A percentile compares a stretch with the other conserved stretches of the same genome.
phyloP scores from a whole-genome alignment of 352 stramenopile species.

The Phytophthora cryptogea region DNA sequence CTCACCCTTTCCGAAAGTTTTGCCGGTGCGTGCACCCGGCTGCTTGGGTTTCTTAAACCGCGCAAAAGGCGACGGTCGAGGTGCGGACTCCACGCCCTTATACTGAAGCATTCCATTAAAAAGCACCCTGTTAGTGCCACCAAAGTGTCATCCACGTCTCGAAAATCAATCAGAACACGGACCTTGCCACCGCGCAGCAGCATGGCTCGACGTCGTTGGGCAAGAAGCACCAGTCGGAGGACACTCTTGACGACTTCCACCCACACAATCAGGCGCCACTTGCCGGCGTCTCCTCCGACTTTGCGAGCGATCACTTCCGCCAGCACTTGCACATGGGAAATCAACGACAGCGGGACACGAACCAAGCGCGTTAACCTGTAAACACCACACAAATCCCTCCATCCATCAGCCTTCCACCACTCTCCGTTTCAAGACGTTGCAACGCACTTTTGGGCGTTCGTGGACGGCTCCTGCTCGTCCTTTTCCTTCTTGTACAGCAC shows the following conservation, averaged over 20 bases:
- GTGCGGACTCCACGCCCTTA: conserved; percentile 54
- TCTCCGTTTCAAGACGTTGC: not conserved
- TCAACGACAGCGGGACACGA: conserved; percentile 75
- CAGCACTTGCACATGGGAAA: conserved; percentile 82
- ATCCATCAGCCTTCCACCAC: not conserved
- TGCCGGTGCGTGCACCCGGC: conserved; percentile 65
- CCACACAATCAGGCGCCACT: conserved; percentile 83
- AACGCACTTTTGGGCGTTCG: conserved; percentile 32
- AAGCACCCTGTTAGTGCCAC: conserved; percentile 1
- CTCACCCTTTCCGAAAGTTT: conserved; percentile 63
- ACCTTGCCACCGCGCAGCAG: conserved; percentile 68
- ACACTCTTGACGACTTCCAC: conserved; percentile 77
- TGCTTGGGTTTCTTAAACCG: conserved; percentile 71
- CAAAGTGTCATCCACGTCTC: not conserved
- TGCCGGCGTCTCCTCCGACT: conserved; percentile 64
- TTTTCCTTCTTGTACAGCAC: conserved; percentile 69
- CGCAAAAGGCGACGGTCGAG: conserved; percentile 54
- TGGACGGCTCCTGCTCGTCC: conserved; percentile 19
- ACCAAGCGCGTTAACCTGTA: conserved; percentile 57
- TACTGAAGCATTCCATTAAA: conserved; percentile 37
- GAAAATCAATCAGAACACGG: not conserved
- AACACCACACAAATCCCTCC: conserved; percentile 1
- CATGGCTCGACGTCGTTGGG: conserved; percentile 61
- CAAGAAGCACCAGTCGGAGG: conserved; percentile 66
- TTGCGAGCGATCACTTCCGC: conserved; percentile 77